Conservation (phyloP, 2,329 filamentous ascomycete genomes). For the Lachnellula willkommii region DNA sequence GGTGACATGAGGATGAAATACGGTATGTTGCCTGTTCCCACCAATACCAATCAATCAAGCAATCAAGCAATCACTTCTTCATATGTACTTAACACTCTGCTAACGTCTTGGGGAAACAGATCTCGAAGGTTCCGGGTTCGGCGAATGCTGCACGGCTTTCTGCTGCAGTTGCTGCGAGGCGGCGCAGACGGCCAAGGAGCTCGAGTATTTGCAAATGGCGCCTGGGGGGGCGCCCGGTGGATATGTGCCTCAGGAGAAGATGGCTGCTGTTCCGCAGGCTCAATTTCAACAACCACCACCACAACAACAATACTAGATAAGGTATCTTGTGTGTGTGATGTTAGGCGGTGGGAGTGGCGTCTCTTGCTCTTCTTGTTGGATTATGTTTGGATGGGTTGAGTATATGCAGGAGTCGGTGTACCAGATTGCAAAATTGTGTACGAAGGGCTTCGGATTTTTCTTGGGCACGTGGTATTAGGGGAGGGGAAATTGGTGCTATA, state of each 20-base stretch:
- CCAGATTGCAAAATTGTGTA: background rate
- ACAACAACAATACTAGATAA: no score
- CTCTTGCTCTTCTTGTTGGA: background rate
- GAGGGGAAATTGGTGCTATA: no score
- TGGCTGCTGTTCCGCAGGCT: constrained; percentile 2
- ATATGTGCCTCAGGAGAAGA: constrained; percentile 3
- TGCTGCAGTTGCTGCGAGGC: constrained; percentile 7
- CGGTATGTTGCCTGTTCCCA: background rate
- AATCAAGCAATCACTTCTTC: background rate
- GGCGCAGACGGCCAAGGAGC: constrained; percentile 7
- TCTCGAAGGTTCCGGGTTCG: constrained; percentile 4
- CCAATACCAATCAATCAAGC: background rate
- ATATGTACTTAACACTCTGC: no score
- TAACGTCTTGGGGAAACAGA: background rate
- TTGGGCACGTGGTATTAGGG: background rate
- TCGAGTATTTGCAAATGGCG: constrained; percentile 2
- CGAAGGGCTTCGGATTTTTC: background rate
- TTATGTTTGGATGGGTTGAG: background rate
- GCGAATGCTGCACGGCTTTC: constrained; percentile 2
- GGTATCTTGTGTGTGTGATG: no score
- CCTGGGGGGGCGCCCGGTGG: background rate
- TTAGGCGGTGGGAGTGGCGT: background rate
- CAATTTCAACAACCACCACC: background rate
- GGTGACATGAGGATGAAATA: constrained; percentile 5
- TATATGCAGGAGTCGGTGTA: background rate